Evolutionary conservation across 768 basidiomycete species (phyloP).

Genomic region (Hydnomerulius pinastri): DNA sequence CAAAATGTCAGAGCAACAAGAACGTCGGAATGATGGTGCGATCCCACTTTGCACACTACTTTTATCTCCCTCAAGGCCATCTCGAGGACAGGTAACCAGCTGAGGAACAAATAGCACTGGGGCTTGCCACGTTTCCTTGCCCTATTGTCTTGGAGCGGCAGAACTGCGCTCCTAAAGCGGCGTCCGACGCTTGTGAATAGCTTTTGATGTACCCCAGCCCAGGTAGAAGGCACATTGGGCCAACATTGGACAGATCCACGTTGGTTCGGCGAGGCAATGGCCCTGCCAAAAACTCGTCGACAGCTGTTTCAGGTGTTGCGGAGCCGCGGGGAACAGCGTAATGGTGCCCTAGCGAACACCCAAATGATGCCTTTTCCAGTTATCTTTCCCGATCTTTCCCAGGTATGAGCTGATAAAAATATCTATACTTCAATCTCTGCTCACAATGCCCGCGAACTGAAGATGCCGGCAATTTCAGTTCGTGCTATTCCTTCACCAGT

Average conservation of each 20-base stretch:
- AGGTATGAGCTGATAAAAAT: background rate
- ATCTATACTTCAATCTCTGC: background rate
- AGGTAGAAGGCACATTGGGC: background rate
- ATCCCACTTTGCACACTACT: constrained; percentile 6
- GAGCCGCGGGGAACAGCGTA: constrained; percentile 2
- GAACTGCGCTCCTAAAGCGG: constrained; percentile 32
- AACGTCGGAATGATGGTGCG: constrained; percentile 2
- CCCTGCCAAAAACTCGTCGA: background rate
- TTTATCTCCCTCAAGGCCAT: constrained; percentile 10
- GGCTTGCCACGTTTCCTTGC: constrained; percentile 14
- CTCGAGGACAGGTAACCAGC: constrained; percentile 10
- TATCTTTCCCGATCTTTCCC: background rate
- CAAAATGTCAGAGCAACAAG: constrained; percentile 23
- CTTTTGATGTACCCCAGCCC: background rate
- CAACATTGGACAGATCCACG: constrained; percentile 24
- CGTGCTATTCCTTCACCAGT: background rate
- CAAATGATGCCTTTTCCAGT: background rate
- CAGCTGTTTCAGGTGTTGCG: constrained; percentile 2
- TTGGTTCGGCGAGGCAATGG: constrained; percentile 25
- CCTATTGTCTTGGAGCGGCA: constrained; percentile 16
- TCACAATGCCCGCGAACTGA: background rate
- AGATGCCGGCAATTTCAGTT: background rate
- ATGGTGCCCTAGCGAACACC: background rate
- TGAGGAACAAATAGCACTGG: constrained; percentile 16
- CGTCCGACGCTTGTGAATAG: constrained; percentile 3